Percentiles rank a stretch among this genome's conserved stretches.
phyloP scores from a whole-genome alignment of 2,329 filamentous ascomycete species.

The Lasiodiplodia sp. region DNA sequence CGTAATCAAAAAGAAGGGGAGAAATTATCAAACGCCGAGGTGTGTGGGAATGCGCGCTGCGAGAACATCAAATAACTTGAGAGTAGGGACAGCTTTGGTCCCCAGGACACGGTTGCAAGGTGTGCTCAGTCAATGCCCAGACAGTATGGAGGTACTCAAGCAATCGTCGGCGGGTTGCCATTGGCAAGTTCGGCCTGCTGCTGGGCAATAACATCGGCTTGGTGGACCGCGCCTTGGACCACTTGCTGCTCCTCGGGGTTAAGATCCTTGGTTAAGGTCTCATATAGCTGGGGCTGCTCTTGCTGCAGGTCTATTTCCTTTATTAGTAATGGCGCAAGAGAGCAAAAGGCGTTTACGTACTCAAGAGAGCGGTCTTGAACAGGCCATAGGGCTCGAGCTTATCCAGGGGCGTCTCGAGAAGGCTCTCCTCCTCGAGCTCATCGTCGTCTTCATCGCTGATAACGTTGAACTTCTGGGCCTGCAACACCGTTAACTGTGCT shows the following conservation, averaged over 20 bases:
- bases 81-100: slow-evolving; percentile 6
- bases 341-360: slow-evolving; percentile 64
- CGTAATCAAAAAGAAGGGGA: slow-evolving; percentile 9
- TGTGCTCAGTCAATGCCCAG: neutral
- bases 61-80: slow-evolving; percentile 17
- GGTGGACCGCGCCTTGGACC: slow-evolving; percentile 78
- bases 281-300: slow-evolving; percentile 89
- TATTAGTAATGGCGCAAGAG: slow-evolving; percentile 37
- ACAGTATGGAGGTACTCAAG: neutral
- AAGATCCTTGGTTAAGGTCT: slow-evolving; percentile 78
- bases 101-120: neutral
- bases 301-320: slow-evolving; percentile 75
- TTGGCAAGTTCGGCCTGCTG: slow-evolving; percentile 36
- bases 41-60: slow-evolving; percentile 29
- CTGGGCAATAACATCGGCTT: slow-evolving; percentile 66
- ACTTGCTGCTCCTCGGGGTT: slow-evolving; percentile 81
- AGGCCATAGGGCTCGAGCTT: slow-evolving; percentile 93
- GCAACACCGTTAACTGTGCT: slow-evolving; percentile 37
- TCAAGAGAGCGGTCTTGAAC: slow-evolving; percentile 81
- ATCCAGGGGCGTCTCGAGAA: slow-evolving; percentile 93
- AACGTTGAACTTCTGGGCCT: slow-evolving; percentile 84
- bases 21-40: slow-evolving; percentile 28
- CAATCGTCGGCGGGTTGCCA: slow-evolving; percentile 24
- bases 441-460: slow-evolving; percentile 82
- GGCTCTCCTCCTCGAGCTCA: slow-evolving; percentile 87